Conservation (phyloP, 768 basidiomycete genomes). For the Neoboletus brunneissimus region DNA sequence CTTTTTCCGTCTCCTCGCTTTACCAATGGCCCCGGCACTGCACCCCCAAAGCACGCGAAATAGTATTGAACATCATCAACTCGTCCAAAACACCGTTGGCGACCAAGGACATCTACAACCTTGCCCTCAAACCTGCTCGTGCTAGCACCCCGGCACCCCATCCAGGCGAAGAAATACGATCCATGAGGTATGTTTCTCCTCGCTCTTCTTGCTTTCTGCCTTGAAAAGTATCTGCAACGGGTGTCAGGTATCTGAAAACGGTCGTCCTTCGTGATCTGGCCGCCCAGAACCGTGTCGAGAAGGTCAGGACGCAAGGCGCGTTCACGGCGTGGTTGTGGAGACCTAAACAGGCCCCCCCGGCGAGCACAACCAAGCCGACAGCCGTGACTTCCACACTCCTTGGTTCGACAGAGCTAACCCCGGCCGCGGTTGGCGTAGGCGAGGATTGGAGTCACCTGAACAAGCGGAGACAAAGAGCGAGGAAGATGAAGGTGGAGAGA, state of each 20-base stretch:
- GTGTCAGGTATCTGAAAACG: constrained; percentile 52
- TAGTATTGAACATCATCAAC: constrained; percentile 20
- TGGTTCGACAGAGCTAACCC: constrained; percentile 11
- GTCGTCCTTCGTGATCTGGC: constrained; percentile 48
- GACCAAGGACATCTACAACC: constrained; percentile 28
- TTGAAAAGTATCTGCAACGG: not conserved
- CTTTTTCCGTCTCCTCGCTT: constrained; percentile 17
- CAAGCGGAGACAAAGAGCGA: constrained; percentile 46
- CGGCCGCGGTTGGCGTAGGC: constrained; percentile 32
- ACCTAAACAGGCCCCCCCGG: not conserved
- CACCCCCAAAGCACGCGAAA: constrained; percentile 22
- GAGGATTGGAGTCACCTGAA: constrained; percentile 57
- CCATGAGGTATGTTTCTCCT: constrained; percentile 42
- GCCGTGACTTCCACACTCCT: not conserved
- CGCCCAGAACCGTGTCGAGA: constrained; percentile 41
- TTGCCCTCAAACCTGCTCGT: constrained; percentile 15
- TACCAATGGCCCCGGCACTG: constrained; percentile 24
- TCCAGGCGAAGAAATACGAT: constrained; percentile 50
- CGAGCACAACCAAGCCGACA: not conserved
- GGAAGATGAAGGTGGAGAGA: constrained; percentile 43
- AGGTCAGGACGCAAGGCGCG: constrained; percentile 34
- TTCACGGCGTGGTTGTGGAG: constrained; percentile 45
- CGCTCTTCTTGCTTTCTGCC: not conserved
- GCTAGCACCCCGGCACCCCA: constrained; percentile 34
- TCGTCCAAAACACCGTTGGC: constrained; percentile 22